Evolutionary conservation across 352 stramenopile genomes (phyloP), one percentile per base, ranked within the genome.

Genomic region (Pythium grandisporangium): DNA sequence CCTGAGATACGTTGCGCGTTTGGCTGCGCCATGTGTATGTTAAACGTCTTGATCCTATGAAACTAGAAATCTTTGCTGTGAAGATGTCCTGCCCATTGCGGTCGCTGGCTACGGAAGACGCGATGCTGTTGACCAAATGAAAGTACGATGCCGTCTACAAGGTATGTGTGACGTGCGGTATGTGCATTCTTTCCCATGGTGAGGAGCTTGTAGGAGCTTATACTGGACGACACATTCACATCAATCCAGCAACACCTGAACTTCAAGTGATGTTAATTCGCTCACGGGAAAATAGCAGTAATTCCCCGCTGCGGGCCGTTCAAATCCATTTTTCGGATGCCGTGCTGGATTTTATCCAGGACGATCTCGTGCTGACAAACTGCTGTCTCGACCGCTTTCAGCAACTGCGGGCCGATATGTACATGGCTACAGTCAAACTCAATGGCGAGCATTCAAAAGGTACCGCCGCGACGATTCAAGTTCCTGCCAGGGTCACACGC

Each of bases 251-350:
- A 37, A 27, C 29, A 6, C 46, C n/a, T n/a, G 34, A 39, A 16
- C 23, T 56, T 5, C 46, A 53, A 16, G 47, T 62, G 10, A 24
- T 59, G 8, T 35, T 62, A 14, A 13, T 43, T 20, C 40, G 27
- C 5, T 8, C 36, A 2, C n/a, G 14, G 4, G 20, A 42, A 12
- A 26, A 32, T 6, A 32, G 3, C 25, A 51, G 7, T 5, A 23
- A 12, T 6, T 38, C 27, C 21, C 26, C 25, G 43, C 35, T 2
- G 25, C 30, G 3, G 12, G 29, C 25, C n/a, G 24, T 84, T n/a
- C 48, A 76, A 17, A 65, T 89, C 29, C 70, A 89, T 47, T 89
- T 89, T 51, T 86, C 72, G 40, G 72, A 84, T 39, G 36, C 68
- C 2, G 59, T 89, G 14, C 49, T 53, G 16, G 70, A 80, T 16